phyloP scores from a whole-genome alignment of 139 green algal genomes.

The Astrephomene gubernaculifera region DNA sequence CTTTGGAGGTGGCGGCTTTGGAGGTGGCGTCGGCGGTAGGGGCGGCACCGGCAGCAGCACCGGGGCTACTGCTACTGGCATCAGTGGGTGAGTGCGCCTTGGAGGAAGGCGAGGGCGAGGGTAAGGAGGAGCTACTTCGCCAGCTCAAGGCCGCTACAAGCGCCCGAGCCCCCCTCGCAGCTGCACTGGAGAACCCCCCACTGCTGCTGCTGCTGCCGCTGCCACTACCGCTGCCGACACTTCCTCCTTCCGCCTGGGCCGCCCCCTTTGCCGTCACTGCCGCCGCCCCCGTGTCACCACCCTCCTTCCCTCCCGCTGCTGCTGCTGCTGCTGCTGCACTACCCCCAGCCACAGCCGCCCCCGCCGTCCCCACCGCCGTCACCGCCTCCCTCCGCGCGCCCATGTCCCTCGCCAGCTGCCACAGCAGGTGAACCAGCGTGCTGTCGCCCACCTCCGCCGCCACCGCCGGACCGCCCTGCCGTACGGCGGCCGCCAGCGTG shows the following conservation, averaged over 20 bases:
- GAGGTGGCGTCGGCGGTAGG: no score
- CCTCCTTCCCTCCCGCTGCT: neutral
- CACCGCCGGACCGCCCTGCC: slow-evolving; percentile 35
- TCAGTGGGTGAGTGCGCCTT: no score
- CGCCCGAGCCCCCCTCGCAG: no score
- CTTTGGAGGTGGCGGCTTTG: no score
- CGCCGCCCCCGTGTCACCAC: neutral
- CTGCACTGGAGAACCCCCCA: no score
- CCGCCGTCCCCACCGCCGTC: neutral
- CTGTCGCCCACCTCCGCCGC: neutral
- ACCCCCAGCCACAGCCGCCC: no score
- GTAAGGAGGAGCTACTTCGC: no score
- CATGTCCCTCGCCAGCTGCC: slow-evolving; percentile 38
- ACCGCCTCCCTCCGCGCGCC: neutral
- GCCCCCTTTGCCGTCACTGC: neutral
- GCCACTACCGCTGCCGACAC: neutral
- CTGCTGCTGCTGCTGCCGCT: neutral
- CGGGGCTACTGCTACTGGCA: no score
- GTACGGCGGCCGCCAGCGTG: slow-evolving; percentile 38
- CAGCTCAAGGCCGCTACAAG: no score
- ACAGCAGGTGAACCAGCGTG: slow-evolving; percentile 55
- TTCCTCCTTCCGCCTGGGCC: neutral
- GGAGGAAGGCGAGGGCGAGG: no score
- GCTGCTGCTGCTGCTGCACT: no score
- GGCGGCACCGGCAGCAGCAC: no score